Percentiles rank a stretch among this genome's conserved stretches.
Evolutionary conservation across 495 filamentous ascomycete genomes (phyloP).

Genomic region (Penicillium subrubescens): DNA sequence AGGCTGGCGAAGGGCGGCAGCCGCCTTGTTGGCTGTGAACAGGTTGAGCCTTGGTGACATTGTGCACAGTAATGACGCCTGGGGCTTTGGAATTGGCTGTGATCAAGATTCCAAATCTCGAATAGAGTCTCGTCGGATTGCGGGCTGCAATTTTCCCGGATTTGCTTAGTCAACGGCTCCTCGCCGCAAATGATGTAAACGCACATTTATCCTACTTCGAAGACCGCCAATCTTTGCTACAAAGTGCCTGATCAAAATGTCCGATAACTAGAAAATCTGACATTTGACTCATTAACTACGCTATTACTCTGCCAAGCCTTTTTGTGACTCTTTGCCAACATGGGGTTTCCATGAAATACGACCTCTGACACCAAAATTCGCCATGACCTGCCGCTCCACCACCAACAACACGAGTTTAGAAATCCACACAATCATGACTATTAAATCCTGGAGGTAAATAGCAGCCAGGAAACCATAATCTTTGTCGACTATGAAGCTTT

Average conservation of each 20-base stretch:
- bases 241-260: background rate
- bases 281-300: background rate
- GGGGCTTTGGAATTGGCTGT: background rate
- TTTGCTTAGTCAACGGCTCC: conserved; percentile 17
- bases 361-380: background rate
- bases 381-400: background rate
- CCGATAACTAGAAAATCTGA: background rate
- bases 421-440: background rate
- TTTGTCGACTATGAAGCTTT: conserved; percentile 37
- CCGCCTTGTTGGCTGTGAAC: conserved; percentile 40
- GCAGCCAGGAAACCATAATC: no score
- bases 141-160: conserved; percentile 27
- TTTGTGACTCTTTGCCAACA: background rate
- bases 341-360: background rate
- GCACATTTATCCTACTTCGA: background rate
- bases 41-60: conserved; percentile 46
- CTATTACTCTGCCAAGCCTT: background rate
- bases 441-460: background rate
- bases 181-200: conserved; percentile 14
- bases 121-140: conserved; percentile 12
- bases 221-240: background rate
- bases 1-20: conserved; percentile 36
- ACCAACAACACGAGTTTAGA: background rate
- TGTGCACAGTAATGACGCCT: conserved; percentile 11
- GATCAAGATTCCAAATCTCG: conserved; percentile 13